These are phyloP conservation scores for Leishmania martiniquensis DNA, from an alignment of 208 protist genomes.

Conservation along the genomic window DNA sequence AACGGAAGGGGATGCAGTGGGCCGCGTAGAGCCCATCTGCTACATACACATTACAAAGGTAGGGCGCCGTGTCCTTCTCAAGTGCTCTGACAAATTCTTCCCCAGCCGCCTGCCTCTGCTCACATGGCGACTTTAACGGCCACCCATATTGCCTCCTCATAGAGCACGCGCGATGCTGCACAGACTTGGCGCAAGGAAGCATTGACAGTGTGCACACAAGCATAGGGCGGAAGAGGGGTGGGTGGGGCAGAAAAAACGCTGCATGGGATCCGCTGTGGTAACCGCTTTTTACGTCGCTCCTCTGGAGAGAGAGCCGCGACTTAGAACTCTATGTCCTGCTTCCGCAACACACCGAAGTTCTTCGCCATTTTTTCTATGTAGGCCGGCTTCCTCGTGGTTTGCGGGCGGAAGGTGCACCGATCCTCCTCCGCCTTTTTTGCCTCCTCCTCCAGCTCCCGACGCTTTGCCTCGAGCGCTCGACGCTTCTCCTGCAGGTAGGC, in stretches of 20 bases:
- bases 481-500: slow-evolving; percentile 37
- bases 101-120: neutral
- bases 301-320: neutral
- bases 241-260: neutral
- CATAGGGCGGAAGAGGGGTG: neutral
- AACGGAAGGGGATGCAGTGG: neutral
- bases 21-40: neutral
- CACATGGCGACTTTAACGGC: too few relatives aligned
- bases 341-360: slow-evolving; percentile 68
- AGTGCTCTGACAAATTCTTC: neutral
- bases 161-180: neutral
- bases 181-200: neutral
- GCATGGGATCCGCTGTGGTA: neutral
- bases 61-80: neutral
- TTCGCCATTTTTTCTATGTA: slow-evolving; percentile 81
- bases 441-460: slow-evolving; percentile 33
- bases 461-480: slow-evolving; percentile 34
- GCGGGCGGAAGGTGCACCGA: slow-evolving; percentile 71
- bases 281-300: neutral
- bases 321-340: slow-evolving; percentile 56
- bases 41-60: too few relatives aligned
- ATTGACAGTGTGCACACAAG: neutral
- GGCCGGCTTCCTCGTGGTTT: slow-evolving; percentile 57
- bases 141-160: neutral
- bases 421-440: slow-evolving; percentile 39